Conservation (phyloP, 805 yeast species). For the Deakozyma indianensis region DNA sequence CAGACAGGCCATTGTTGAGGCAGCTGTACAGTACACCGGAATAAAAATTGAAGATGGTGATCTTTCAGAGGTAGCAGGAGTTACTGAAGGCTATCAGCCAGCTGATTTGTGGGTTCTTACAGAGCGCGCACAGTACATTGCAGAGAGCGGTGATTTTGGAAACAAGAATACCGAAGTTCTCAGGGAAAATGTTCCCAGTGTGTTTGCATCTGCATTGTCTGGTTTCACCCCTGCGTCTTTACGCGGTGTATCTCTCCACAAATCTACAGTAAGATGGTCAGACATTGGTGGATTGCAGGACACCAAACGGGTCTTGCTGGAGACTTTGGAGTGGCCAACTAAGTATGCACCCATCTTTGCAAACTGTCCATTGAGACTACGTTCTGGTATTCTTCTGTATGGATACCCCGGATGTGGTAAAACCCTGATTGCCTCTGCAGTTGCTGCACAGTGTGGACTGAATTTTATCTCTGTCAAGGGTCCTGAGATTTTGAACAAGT, state of each 20-base stretch:
- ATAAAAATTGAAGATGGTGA: conserved; percentile 26
- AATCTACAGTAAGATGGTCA: conserved; percentile 60
- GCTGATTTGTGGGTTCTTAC: conserved; percentile 59
- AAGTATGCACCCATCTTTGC: conserved; percentile 91
- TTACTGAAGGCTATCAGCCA: conserved; percentile 84
- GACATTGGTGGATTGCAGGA: conserved; percentile 80
- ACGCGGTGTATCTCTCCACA: conserved; percentile 76
- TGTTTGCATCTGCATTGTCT: background rate
- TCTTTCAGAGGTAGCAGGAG: conserved; percentile 38
- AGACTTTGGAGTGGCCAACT: conserved; percentile 95
- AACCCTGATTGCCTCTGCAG: conserved; percentile 82
- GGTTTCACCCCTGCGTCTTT: conserved; percentile 65
- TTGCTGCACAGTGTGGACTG: conserved; percentile 85
- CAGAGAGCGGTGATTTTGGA: background rate
- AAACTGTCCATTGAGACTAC: conserved; percentile 67
- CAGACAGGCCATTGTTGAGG: conserved; percentile 33
- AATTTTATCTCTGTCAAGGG: conserved; percentile 91
- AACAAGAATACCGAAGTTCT: conserved; percentile 7
- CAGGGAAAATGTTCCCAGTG: conserved; percentile 5
- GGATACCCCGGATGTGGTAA: conserved; percentile 99
- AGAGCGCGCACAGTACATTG: conserved; percentile 32
- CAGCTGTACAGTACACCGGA: conserved; percentile 24
- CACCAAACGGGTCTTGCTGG: conserved; percentile 63
- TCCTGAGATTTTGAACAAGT: conserved; percentile 87
- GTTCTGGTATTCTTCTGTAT: conserved; percentile 81